Base-by-base conservation (phyloP, 2,329 filamentous ascomycete genomes). In the Parastagonospora avenae region DNA sequence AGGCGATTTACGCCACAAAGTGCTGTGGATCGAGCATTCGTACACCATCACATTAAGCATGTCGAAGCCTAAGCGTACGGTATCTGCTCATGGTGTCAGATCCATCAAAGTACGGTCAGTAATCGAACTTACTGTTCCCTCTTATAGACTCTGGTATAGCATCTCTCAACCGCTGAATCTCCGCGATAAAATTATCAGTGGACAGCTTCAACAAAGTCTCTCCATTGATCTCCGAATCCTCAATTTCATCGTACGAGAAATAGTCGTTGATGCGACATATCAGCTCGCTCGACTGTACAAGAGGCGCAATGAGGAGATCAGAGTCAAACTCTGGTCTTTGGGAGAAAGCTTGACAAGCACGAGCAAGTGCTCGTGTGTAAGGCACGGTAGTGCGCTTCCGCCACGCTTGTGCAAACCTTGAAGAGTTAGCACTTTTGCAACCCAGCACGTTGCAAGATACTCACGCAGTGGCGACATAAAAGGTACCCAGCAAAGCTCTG, bases 201-300 rank as follows among this genome's bases (percentile, higher is more conserved):
- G 57, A 55, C 16, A 59, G 29, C 11, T 62, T 50, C 1, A 66
- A 16, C 29, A 59, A 45, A 10, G 50, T 46, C 1, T 64, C 58
- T 9, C 61, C 61, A 24, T 46, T 52, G 12, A 62, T 46, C 2
- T 63, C 58, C 2, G 59, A 55, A 38, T 57, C 57, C 1, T 58
- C 55, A 8, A 63, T 52, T 33, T 64, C 58, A 15, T 66, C 57
- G 28, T 62, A 63, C 1, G 58, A 64, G 43, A 60, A 63, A 31
- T 54, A 54, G 9, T 66, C 49, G 32, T 54, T 60, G 16, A 62
- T 39, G 11, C 60, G 58, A 30, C 49, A 51, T 11, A 55, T 48
- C n/a, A 64, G 32, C 10, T 58, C 57, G 19, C 54, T 54, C 14
- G 54, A 27, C 9, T 52, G 56, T 4, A 64, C 47, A 9, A 63